Evolutionary conservation across 1,284 basidiomycete genomes (phyloP).

Genomic region (Bondarzewia mesenterica): DNA sequence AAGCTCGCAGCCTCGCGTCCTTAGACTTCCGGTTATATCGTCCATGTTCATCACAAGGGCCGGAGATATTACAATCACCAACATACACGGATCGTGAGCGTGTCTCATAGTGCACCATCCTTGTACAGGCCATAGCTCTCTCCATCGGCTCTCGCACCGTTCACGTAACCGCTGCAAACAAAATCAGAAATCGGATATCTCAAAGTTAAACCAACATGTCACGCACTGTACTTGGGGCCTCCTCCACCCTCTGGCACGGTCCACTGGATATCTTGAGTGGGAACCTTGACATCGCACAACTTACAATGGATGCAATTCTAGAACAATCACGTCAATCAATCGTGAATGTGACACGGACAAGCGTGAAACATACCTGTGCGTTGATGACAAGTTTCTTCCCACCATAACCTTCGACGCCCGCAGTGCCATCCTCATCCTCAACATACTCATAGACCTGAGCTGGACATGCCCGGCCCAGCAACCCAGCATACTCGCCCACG

Average conservation of each 20-base stretch:
- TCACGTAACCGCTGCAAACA: constrained; percentile 9
- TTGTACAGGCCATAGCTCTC: too few species aligned
- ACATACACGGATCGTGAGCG: too few species aligned
- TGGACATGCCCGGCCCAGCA: constrained; percentile 87
- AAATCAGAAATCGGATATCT: neutral
- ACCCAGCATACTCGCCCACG: constrained; percentile 75
- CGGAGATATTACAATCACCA: too few species aligned
- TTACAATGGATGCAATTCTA: constrained; percentile 92
- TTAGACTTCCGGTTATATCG: too few species aligned
- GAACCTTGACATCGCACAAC: constrained; percentile 89
- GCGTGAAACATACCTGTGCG: constrained; percentile 58
- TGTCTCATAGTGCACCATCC: too few species aligned
- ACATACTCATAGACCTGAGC: constrained; percentile 98
- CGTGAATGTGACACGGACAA: constrained; percentile 4
- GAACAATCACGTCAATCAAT: constrained; percentile 8
- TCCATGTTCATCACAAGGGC: too few species aligned
- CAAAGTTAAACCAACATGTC: neutral
- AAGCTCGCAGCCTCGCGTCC: too few species aligned
- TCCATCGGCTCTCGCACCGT: too few species aligned
- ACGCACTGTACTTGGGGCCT: constrained; percentile 87
- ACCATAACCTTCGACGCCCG: constrained; percentile 44
- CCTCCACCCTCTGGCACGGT: constrained; percentile 90
- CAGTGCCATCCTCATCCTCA: constrained; percentile 42
- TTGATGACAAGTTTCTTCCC: constrained; percentile 96
- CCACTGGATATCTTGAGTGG: constrained; percentile 92